Evolutionary conservation across 805 yeast genomes (phyloP).

Genomic region (Priceomyces fermenticarens): DNA sequence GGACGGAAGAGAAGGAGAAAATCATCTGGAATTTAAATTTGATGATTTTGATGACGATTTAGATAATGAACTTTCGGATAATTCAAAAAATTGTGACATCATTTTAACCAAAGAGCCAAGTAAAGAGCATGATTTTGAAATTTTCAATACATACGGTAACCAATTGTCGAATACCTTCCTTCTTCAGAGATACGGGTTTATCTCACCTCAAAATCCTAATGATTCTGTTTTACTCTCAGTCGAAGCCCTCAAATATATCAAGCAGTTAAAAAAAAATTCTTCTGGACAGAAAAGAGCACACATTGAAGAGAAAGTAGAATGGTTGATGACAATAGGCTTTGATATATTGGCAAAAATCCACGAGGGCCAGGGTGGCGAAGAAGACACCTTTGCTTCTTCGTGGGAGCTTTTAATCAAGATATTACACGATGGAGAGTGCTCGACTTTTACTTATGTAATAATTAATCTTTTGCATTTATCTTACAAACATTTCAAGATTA

Average conservation of each 20-base stretch:
- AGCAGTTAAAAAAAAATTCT: slow-evolving; percentile 14
- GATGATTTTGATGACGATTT: slow-evolving; percentile 23
- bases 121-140: slow-evolving; percentile 47
- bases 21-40: not conserved
- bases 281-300: slow-evolving; percentile 28
- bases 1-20: slow-evolving; percentile 10
- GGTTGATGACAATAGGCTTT: slow-evolving; percentile 50
- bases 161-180: slow-evolving; percentile 63
- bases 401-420: slow-evolving; percentile 47
- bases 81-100: slow-evolving; percentile 67
- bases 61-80: slow-evolving; percentile 31
- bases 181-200: slow-evolving; percentile 78
- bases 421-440: slow-evolving; percentile 40
- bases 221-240: slow-evolving; percentile 59
- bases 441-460: slow-evolving; percentile 42
- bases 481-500: slow-evolving; percentile 23
- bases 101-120: slow-evolving; percentile 43
- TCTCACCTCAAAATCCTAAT: slow-evolving; percentile 43
- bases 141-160: slow-evolving; percentile 80
- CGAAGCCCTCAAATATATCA: slow-evolving; percentile 38
- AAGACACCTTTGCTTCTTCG: slow-evolving; percentile 14
- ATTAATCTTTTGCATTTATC: slow-evolving; percentile 25
- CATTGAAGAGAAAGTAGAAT: slow-evolving; percentile 37
- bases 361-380: slow-evolving; percentile 10
- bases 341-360: slow-evolving; percentile 25